Conservation (phyloP, 371 early-diverging fungal genomes). For the Dichotomocladium elegans region DNA sequence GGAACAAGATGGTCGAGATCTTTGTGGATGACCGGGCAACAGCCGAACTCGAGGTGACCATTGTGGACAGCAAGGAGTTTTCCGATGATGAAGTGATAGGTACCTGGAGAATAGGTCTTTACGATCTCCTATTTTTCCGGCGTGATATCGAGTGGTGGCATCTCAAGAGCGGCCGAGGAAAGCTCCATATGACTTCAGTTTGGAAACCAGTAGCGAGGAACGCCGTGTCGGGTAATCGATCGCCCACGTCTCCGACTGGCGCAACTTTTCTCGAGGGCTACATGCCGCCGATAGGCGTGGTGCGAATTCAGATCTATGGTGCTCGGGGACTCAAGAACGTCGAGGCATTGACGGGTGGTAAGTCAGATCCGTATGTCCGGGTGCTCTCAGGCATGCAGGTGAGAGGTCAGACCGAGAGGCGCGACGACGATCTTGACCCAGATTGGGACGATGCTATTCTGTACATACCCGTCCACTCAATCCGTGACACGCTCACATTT, state of each 20-base stretch:
- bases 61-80: conserved; percentile 24
- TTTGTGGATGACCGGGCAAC: conserved; percentile 44
- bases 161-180: conserved; percentile 43
- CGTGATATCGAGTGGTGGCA: conserved; percentile 51
- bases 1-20: conserved; percentile 45
- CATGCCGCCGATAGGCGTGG: conserved; percentile 74
- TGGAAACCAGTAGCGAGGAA: conserved; percentile 61
- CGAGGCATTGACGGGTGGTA: conserved; percentile 63
- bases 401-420: conserved; percentile 63
- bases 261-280: conserved; percentile 44
- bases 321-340: conserved; percentile 76
- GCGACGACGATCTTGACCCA: conserved; percentile 74
- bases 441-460: conserved; percentile 77
- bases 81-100: conserved; percentile 30
- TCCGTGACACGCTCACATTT: conserved; percentile 65
- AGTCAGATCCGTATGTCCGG: conserved; percentile 83
- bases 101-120: conserved; percentile 22
- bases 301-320: conserved; percentile 71
- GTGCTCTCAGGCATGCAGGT: conserved; percentile 60
- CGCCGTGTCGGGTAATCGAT: too few species aligned
- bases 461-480: conserved; percentile 66
- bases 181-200: conserved; percentile 44
- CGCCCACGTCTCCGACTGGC: too few species aligned
- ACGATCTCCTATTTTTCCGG: conserved; percentile 25
- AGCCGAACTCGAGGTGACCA: conserved; percentile 25